Conservation (phyloP, 441 rosid genomes). For the Populus hybrid region DNA sequence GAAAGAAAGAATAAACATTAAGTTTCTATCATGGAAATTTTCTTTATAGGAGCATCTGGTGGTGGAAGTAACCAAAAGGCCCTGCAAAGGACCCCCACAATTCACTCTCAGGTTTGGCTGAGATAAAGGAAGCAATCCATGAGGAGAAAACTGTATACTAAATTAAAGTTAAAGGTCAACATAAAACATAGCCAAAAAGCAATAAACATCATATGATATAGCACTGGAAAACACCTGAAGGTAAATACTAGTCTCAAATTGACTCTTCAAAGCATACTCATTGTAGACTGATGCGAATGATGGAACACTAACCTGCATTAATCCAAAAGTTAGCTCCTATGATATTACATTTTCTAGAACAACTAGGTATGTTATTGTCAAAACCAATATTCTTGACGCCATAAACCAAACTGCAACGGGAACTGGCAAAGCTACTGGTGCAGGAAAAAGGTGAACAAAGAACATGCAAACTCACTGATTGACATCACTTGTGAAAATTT, state of each 20-base stretch:
- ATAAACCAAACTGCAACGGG: not conserved
- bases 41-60: not conserved
- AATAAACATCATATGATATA: not conserved
- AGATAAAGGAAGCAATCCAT: constrained; percentile 4
- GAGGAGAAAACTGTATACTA: not conserved
- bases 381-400: not conserved
- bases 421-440: not conserved
- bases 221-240: constrained; percentile 62
- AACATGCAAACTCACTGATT: not conserved
- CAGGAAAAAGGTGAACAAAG: not conserved
- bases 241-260: constrained; percentile 94
- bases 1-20: not conserved
- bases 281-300: constrained; percentile 96
- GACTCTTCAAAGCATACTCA: constrained; percentile 95
- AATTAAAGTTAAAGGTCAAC: not conserved
- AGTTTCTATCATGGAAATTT: not conserved
- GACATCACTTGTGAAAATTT: not conserved
- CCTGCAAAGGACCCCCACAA: not conserved
- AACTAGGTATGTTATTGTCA: not conserved
- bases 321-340: constrained; percentile 23
- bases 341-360: not conserved
- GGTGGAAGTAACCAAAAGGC: not conserved
- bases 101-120: not conserved
- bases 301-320: constrained; percentile 80
- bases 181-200: not conserved